Evolutionary conservation across 495 filamentous ascomycete species (phyloP), one percentile per base, ranked within the genome.

Genomic region (Hypoxylon fragiforme): DNA sequence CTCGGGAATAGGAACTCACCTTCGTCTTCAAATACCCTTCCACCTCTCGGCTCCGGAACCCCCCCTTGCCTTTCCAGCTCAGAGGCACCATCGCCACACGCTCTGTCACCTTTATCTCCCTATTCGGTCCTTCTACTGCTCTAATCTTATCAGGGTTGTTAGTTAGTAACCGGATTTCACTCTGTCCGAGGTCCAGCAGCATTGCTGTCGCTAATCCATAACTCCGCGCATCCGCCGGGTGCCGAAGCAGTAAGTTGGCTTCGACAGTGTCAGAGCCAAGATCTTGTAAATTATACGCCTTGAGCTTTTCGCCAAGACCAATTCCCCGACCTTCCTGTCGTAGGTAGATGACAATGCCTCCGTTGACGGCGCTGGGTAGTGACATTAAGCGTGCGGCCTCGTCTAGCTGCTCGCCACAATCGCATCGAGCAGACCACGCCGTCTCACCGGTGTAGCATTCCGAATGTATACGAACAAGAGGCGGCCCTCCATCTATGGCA

Each of bases 381-480:
- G 90, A 89, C 94, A 99, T 97, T 6, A 97, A 72, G 12, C 94
- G 78, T 1, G 92, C 94, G 2, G 95, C 94, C 73, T 99, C 94
- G 65, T 99, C 94, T 1, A 99, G 77, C 69, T 99, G 94, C 70
- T 97, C 95, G 20, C 94, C 94, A 68, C 94, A 99, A 70, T 99
- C 94, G 70, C 94, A 99, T 3, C 94, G 84, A 18, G 95, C 92
- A 1, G 90, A 95, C 94, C 94, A 97, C 0, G 92, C 92, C 0
- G 92, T 97, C 75, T 99, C 94, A 11, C 94, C 94, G 0, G 94
- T 99, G 70, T 99, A 99, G 76, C 94, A 99, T 69, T 99, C 94
- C 6, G 89, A 94, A 69, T 99, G 94, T 69, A 99, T 97, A 46
- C 94, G 81, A 12, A 97, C 92, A 30, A 97, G 76, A 0, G 95